Evolutionary conservation across 2,329 filamentous ascomycete species (phyloP).

Genomic region (Coniosporium tulheliwenetii): DNA sequence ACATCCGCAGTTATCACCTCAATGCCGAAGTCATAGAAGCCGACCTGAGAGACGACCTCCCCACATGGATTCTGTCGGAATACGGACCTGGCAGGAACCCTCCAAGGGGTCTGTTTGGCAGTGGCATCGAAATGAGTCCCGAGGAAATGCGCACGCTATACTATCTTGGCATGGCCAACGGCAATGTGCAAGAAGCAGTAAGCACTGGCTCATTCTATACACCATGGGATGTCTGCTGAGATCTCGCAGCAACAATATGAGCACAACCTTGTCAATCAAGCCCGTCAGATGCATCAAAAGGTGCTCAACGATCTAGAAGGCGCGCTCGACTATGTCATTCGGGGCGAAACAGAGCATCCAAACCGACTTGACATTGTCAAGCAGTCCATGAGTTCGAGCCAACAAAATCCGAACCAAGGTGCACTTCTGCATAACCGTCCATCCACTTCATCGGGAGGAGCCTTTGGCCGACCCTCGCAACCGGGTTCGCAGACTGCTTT

Average conservation of each 20-base stretch:
- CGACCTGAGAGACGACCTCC: conserved; percentile 56
- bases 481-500: neutral
- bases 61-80: conserved; percentile 72
- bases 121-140: conserved; percentile 68
- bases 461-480: conserved; percentile 6
- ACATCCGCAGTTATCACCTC: conserved; percentile 32
- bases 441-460: neutral
- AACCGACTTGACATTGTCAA: conserved; percentile 55
- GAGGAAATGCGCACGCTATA: conserved; percentile 69
- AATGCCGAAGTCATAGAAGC: conserved; percentile 41
- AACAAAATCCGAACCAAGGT: conserved; percentile 2
- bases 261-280: conserved; percentile 44
- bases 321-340: conserved; percentile 54
- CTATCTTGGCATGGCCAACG: conserved; percentile 47
- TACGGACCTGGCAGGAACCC: conserved; percentile 67
- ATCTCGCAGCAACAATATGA: conserved; percentile 40
- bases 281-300: conserved; percentile 56
- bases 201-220: conserved; percentile 6
- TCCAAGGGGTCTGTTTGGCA: conserved; percentile 73
- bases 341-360: conserved; percentile 53
- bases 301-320: conserved; percentile 53
- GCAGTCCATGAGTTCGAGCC: conserved; percentile 7
- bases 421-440: conserved; percentile 7
- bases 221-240: neutral
- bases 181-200: conserved; percentile 41